These are phyloP conservation scores for Cornus suecica DNA, from an alignment of 148 eudicot species.

Conservation along the genomic window DNA sequence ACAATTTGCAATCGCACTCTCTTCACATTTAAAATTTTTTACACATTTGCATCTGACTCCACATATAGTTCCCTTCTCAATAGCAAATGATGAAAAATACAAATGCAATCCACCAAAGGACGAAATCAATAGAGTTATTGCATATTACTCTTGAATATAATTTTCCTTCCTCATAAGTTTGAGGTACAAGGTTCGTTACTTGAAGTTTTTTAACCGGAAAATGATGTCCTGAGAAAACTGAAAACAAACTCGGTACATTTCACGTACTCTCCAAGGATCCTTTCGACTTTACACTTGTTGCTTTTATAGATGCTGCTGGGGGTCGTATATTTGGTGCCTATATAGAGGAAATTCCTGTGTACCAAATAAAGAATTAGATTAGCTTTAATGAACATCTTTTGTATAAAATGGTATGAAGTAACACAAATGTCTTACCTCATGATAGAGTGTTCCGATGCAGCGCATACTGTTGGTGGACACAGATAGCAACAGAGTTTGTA, in stretches of 20 bases:
- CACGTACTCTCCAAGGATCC: neutral
- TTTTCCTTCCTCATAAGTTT: too few relatives aligned
- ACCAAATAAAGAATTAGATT: neutral
- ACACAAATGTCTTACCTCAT: neutral
- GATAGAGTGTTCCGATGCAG: constrained; percentile 4
- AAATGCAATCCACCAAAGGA: too few relatives aligned
- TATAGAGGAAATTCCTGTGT: neutral
- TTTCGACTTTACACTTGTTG: neutral
- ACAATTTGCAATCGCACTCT: too few relatives aligned
- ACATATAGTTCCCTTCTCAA: too few relatives aligned
- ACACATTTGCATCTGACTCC: too few relatives aligned
- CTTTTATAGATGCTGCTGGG: neutral
- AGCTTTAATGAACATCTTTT: neutral
- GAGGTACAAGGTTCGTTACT: neutral
- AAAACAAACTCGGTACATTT: neutral
- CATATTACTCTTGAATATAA: too few relatives aligned
- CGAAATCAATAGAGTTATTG: too few relatives aligned
- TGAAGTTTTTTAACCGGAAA: neutral
- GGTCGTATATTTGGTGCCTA: neutral
- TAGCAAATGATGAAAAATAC: too few relatives aligned
- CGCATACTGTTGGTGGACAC: neutral
- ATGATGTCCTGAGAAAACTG: neutral
- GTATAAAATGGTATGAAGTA: neutral
- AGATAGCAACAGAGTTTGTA: neutral
- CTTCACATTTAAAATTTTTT: too few relatives aligned